Conservation (phyloP, 306 rosid species). For the Prunus mira region DNA sequence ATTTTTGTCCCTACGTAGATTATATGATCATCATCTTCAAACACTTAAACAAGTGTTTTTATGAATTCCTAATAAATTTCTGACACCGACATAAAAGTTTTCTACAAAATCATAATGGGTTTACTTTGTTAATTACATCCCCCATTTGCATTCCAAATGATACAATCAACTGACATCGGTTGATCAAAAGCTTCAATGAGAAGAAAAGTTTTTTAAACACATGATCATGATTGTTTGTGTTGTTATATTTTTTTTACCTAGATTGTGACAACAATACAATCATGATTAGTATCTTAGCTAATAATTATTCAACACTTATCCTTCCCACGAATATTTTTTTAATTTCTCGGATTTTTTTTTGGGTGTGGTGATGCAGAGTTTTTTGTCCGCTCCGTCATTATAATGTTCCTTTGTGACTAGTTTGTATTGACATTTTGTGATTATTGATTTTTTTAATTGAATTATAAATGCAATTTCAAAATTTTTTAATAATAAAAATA, state of each 20-base stretch:
- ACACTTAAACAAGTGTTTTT: not conserved
- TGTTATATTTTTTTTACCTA: too few relatives aligned
- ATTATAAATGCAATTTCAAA: too few relatives aligned
- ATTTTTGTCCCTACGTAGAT: not conserved
- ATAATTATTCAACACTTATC: not conserved
- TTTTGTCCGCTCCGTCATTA: fast-evolving
- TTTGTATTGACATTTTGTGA: too few relatives aligned
- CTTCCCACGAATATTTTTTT: not conserved
- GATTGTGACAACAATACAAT: too few relatives aligned
- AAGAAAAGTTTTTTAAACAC: too few relatives aligned
- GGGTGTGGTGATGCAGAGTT: too few relatives aligned
- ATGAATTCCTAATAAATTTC: not conserved
- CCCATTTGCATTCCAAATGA: not conserved
- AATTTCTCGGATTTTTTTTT: not conserved
- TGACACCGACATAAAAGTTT: not conserved
- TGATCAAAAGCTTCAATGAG: not conserved
- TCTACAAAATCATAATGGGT: not conserved
- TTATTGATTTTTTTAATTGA: fast-evolving
- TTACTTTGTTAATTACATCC: not conserved
- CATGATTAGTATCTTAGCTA: too few relatives aligned
- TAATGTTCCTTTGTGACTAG: too few relatives aligned
- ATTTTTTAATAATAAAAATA: too few relatives aligned
- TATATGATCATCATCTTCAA: not conserved
- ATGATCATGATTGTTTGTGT: too few relatives aligned
- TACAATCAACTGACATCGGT: not conserved